phyloP scores from a whole-genome alignment of 192 early-diverging fungal genomes.

The Funneliformis geosporum region DNA sequence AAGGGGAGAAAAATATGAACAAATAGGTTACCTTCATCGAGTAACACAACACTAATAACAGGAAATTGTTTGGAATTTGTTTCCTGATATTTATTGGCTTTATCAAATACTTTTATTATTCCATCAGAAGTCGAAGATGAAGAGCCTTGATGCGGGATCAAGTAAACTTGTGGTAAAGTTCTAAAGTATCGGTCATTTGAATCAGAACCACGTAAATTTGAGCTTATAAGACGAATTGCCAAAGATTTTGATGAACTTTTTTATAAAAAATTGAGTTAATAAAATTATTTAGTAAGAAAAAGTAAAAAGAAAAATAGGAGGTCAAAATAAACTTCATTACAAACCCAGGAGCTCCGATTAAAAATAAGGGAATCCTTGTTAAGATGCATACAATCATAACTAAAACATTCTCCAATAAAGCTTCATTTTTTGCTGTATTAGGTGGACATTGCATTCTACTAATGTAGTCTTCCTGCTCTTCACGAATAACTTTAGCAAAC shows the following conservation, averaged over 20 bases:
- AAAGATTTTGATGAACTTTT: slow-evolving; percentile 23
- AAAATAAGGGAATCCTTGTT: no score
- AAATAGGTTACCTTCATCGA: neutral
- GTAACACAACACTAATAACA: no score
- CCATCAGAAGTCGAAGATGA: slow-evolving; percentile 26
- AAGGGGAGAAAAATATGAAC: no score
- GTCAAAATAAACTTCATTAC: no score
- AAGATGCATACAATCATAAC: neutral
- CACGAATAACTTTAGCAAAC: neutral
- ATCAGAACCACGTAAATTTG: slow-evolving; percentile 24
- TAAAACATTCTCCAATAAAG: slow-evolving; percentile 16
- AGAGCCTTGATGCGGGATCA: slow-evolving; percentile 25
- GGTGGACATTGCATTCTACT: neutral
- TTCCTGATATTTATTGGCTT: slow-evolving; percentile 25
- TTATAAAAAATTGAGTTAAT: no score
- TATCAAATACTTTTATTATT: slow-evolving; percentile 3
- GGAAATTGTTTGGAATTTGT: neutral
- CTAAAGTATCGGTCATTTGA: slow-evolving; percentile 19
- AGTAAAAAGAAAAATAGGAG: no score
- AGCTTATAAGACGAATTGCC: slow-evolving; percentile 19
- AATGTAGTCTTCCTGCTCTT: slow-evolving; percentile 20
- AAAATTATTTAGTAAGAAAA: no score
- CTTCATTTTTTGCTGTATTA: neutral
- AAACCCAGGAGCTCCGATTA: no score
- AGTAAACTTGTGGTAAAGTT: slow-evolving; percentile 25